These are phyloP conservation scores for Xylaria scruposa DNA, from an alignment of 495 filamentous ascomycete genomes.

Conservation along the genomic window DNA sequence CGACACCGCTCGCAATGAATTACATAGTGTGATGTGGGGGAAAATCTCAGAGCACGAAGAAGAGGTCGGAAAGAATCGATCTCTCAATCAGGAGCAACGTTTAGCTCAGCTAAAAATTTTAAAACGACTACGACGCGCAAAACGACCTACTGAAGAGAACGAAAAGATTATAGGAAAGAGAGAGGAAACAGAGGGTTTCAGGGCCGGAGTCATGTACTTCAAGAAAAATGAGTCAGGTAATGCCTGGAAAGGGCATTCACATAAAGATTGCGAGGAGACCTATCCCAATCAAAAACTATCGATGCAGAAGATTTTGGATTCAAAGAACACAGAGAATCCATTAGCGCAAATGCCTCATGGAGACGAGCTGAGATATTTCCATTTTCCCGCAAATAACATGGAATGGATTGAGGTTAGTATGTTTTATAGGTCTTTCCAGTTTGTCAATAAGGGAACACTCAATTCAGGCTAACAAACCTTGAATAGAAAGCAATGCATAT, in stretches of 20 bases:
- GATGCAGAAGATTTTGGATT: neutral
- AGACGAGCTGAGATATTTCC: neutral
- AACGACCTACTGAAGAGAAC: neutral
- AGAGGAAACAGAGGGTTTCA: neutral
- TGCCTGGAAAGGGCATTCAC: neutral
- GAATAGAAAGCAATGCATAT: neutral
- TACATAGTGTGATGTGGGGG: neutral
- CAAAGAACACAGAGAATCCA: neutral
- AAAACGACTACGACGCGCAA: neutral
- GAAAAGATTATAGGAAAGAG: neutral
- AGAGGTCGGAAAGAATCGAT: neutral
- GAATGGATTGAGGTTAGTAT: neutral
- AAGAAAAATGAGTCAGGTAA: neutral
- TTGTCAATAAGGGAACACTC: neutral
- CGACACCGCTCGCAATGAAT: neutral
- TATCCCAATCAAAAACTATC: neutral
- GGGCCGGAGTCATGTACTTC: neutral
- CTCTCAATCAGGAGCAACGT: neutral
- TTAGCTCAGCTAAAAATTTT: neutral
- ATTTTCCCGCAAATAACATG: neutral
- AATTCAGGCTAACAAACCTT: neutral
- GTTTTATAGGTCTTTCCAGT: neutral
- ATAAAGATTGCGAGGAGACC: neutral
- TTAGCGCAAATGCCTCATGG: neutral
- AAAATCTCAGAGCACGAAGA: neutral